Conservation (phyloP, 148 eudicot genomes). For the Vaccinium macrocarpon region DNA sequence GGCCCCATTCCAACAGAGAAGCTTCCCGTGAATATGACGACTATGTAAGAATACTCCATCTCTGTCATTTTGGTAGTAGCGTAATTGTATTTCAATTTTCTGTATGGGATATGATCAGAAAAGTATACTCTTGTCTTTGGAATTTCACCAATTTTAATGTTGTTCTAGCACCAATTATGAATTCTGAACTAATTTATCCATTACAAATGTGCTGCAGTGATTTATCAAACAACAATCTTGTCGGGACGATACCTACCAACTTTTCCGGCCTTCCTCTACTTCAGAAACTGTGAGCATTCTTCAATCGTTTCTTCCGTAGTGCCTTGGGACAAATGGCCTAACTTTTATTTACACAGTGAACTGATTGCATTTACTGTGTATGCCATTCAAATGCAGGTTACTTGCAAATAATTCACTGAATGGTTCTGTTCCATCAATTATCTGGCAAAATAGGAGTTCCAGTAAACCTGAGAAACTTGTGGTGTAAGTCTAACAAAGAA, state of each 20-base stretch:
- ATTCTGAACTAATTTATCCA: constrained; percentile 12
- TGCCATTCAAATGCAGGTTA: constrained; percentile 41
- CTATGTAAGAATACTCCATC: constrained; percentile 44
- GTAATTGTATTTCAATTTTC: not conserved
- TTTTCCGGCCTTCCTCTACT: constrained; percentile 58
- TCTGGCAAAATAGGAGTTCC: constrained; percentile 54
- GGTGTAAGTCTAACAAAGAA: constrained; percentile 46
- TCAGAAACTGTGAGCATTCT: constrained; percentile 28
- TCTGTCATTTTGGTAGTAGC: not conserved
- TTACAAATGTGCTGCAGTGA: constrained; percentile 48
- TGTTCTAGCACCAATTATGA: not conserved
- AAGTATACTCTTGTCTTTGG: not conserved
- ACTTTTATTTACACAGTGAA: not conserved
- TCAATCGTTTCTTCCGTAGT: not conserved
- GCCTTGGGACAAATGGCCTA: not conserved
- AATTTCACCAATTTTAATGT: not conserved
- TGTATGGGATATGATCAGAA: not conserved
- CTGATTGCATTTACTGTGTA: not conserved
- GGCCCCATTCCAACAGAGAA: constrained; percentile 56
- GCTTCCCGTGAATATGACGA: constrained; percentile 56
- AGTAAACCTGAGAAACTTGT: constrained; percentile 31
- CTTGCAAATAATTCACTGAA: constrained; percentile 45
- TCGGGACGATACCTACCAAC: constrained; percentile 49
- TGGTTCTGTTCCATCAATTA: constrained; percentile 58
- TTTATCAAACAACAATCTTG: constrained; percentile 55